Conservation (phyloP, 2,329 filamentous ascomycete genomes). For the Scytalidium lignicola region DNA sequence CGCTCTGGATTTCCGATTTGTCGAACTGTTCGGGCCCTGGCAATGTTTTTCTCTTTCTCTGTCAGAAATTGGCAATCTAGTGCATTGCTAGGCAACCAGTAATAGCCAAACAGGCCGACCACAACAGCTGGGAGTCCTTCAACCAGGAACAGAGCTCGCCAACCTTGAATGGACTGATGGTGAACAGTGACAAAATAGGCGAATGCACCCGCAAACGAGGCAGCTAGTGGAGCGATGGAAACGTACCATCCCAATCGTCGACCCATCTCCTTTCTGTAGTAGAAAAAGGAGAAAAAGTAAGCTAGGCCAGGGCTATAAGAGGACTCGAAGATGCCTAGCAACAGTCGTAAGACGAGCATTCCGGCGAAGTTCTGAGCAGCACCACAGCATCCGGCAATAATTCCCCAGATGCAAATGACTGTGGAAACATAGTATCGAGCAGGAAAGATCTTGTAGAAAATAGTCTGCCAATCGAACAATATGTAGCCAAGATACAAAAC, state of each 20-base stretch:
- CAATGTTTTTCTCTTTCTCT: constrained; percentile 20
- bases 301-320: constrained; percentile 24
- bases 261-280: constrained; percentile 28
- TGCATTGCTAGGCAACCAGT: constrained; percentile 41
- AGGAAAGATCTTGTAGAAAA: constrained; percentile 21
- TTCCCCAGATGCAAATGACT: constrained; percentile 18
- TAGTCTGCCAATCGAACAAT: constrained; percentile 10
- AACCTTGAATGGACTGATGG: constrained; percentile 9
- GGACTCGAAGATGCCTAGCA: constrained; percentile 28
- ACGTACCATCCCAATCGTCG: constrained; percentile 24
- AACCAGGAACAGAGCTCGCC: constrained; percentile 2
- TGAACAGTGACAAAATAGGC: constrained; percentile 28
- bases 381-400: constrained; percentile 12
- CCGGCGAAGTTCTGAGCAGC: constrained; percentile 9
- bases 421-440: constrained; percentile 16
- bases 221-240: constrained; percentile 27
- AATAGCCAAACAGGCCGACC: constrained; percentile 45
- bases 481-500: constrained; percentile 5
- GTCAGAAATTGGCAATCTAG: constrained; percentile 32
- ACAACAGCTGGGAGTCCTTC: neutral
- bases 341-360: constrained; percentile 8
- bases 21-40: constrained; percentile 29
- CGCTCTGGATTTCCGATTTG: constrained; percentile 44
- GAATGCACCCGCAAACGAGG: constrained; percentile 29
- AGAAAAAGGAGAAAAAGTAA: constrained; percentile 30